These are phyloP conservation scores for Vigna angularis DNA, from an alignment of 306 rosid genomes.

Conservation along the genomic window DNA sequence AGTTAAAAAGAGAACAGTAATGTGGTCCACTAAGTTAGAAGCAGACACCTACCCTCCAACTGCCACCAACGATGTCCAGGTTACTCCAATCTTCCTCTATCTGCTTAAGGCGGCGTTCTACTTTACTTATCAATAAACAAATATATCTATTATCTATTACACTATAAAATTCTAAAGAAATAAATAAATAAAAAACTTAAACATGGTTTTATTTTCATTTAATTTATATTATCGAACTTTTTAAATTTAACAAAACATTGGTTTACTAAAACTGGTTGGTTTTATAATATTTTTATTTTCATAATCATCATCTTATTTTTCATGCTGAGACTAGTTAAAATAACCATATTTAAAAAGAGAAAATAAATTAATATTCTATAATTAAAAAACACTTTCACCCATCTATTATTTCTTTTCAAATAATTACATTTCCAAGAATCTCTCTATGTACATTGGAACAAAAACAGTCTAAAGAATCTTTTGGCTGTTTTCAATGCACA, in stretches of 20 bases:
- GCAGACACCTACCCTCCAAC: neutral
- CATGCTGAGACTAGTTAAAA: too few species aligned
- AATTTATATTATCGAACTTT: too few species aligned
- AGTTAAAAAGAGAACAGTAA: neutral
- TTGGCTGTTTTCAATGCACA: neutral
- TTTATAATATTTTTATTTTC: too few species aligned
- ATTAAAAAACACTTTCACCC: neutral
- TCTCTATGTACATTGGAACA: neutral
- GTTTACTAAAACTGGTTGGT: too few species aligned
- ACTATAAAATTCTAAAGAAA: too few species aligned
- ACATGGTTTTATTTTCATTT: too few species aligned
- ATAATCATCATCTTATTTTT: too few species aligned
- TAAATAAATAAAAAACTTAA: too few species aligned
- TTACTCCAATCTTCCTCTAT: constrained; percentile 8
- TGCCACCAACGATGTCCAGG: neutral
- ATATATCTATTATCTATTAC: neutral
- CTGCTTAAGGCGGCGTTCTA: constrained; percentile 16
- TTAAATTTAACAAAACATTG: too few species aligned
- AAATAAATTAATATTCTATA: neutral
- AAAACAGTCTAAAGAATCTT: neutral
- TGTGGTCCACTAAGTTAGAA: neutral
- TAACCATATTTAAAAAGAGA: neutral
- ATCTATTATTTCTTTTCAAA: neutral
- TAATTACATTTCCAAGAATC: neutral
- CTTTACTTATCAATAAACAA: neutral